Conservation (phyloP, 345 rosid genomes). For the Populus davidiana region DNA sequence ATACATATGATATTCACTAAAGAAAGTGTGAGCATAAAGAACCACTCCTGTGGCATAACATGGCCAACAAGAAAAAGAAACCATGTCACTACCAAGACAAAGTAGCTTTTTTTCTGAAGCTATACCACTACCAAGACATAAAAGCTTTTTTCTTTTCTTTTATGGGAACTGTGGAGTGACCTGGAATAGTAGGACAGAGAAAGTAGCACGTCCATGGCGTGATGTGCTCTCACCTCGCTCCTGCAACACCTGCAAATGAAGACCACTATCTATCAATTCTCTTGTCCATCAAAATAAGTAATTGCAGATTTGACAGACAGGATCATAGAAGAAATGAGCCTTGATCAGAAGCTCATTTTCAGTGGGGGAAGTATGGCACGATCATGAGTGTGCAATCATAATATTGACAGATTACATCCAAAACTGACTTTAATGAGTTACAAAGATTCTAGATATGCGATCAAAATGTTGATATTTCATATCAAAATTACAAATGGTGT, state of each 20-base stretch:
- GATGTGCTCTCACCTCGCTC: slow-evolving; percentile 99
- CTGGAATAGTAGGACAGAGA: slow-evolving; percentile 97
- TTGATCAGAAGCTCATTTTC: slow-evolving; percentile 1
- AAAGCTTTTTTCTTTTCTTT: neutral
- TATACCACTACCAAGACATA: neutral
- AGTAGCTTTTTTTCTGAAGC: neutral
- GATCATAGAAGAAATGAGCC: neutral
- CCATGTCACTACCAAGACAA: neutral
- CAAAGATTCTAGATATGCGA: neutral
- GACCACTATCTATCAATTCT: slow-evolving; percentile 11
- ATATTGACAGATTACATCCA: neutral
- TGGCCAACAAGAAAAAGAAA: neutral
- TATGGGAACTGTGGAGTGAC: slow-evolving; percentile 33
- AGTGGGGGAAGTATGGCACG: neutral
- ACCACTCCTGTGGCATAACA: slow-evolving; percentile 6
- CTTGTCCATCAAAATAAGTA: slow-evolving; percentile 12
- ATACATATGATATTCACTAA: slow-evolving; percentile 2
- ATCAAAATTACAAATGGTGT: neutral
- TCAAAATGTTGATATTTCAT: neutral
- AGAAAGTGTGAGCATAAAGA: slow-evolving; percentile 9
- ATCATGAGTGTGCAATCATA: neutral
- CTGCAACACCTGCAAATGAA: slow-evolving; percentile 75
- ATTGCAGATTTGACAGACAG: slow-evolving; percentile 9
- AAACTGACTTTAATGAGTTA: neutral
- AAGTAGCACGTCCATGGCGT: slow-evolving; percentile 98